These are phyloP conservation scores for Huiozyma sinensis DNA, from an alignment of 805 yeast species.

Conservation along the genomic window DNA sequence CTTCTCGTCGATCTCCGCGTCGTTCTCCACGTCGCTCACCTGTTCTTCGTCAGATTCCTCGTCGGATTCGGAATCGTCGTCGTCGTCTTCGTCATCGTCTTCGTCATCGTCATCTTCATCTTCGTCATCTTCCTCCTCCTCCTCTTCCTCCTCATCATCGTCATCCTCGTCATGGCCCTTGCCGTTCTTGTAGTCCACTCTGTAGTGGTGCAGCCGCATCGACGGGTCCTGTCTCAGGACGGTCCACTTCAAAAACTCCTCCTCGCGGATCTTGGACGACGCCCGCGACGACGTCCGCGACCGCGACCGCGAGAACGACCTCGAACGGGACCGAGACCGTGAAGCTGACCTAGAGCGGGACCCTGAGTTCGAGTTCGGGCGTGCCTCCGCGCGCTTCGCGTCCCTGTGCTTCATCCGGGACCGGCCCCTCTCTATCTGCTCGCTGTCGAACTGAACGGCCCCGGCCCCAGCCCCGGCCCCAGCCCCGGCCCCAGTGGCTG, in stretches of 20 bases:
- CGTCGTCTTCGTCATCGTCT: constrained; percentile 52
- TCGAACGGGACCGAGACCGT: constrained; percentile 4
- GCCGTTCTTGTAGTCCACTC: constrained; percentile 8
- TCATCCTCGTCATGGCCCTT: constrained; percentile 5
- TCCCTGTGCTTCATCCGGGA: constrained; percentile 18
- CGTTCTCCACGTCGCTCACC: constrained; percentile 29
- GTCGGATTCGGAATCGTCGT: constrained; percentile 24
- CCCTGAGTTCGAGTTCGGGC: constrained; percentile 2
- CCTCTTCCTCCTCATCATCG: constrained; percentile 8
- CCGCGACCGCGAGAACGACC: constrained; percentile 5
- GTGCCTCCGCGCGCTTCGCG: not conserved
- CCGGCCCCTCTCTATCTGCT: constrained; percentile 21
- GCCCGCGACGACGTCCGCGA: constrained; percentile 22
- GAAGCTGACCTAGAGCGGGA: constrained; percentile 1
- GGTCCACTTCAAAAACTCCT: constrained; percentile 46
- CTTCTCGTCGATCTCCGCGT: constrained; percentile 23
- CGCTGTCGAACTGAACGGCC: constrained; percentile 23
- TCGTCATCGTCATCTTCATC: constrained; percentile 28
- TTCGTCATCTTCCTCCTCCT: not conserved
- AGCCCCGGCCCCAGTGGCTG: too few species aligned
- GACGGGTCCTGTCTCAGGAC: constrained; percentile 67
- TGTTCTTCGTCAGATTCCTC: constrained; percentile 33
- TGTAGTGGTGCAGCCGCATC: constrained; percentile 37
- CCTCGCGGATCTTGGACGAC: constrained; percentile 18
- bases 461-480: not conserved